Percentiles rank a stretch among this genome's conserved stretches.
phyloP scores from a whole-genome alignment of 2,329 filamentous ascomycete genomes.

The Apiospora marii region DNA sequence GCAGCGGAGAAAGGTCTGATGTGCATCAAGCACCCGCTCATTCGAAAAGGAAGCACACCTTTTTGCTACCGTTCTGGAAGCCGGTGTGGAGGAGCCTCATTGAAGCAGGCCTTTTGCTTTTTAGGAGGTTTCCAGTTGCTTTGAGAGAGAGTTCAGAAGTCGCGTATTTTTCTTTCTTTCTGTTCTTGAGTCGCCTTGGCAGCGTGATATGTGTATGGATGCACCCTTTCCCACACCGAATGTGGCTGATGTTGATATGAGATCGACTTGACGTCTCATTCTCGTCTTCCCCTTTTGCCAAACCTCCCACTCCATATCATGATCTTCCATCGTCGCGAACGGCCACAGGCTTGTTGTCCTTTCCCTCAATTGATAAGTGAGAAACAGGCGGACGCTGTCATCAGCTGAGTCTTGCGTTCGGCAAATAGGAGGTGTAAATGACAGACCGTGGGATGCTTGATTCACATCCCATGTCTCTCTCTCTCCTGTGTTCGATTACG shows the following conservation, averaged over 20 bases:
- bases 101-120: neutral
- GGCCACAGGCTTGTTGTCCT: neutral
- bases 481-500: neutral
- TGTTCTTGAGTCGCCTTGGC: neutral
- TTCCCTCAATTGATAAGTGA: neutral
- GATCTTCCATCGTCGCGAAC: too few relatives aligned
- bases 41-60: neutral
- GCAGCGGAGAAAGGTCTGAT: neutral
- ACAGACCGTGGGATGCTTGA: neutral
- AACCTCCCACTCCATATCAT: too few relatives aligned
- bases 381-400: neutral
- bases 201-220: too few relatives aligned
- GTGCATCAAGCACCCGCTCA: neutral
- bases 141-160: too few relatives aligned
- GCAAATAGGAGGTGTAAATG: too few relatives aligned
- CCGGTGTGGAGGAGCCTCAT: constrained; percentile 2
- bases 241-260: neutral
- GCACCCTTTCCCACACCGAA: neutral
- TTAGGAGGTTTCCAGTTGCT: neutral
- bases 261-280: neutral
- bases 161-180: neutral
- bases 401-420: neutral
- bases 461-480: neutral
- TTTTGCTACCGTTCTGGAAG: neutral
- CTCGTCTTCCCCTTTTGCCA: neutral